Evolutionary conservation across 768 basidiomycete species (phyloP).

Genomic region (Trametes punicea): DNA sequence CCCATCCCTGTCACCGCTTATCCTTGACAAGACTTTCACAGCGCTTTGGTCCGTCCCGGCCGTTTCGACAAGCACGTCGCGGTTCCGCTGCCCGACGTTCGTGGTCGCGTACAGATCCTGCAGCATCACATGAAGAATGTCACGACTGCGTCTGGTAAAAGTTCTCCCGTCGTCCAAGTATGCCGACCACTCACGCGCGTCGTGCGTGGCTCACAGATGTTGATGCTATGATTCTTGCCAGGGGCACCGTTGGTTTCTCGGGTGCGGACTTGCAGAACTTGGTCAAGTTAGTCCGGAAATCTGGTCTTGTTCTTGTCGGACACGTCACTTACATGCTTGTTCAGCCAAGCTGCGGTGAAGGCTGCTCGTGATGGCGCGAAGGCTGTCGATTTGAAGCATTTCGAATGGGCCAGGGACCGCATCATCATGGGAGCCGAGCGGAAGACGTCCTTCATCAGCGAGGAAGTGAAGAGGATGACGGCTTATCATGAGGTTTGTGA

Average conservation of each 20-base stretch:
- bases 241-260: slow-evolving; percentile 94
- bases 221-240: slow-evolving; percentile 83
- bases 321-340: neutral
- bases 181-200: slow-evolving; percentile 8
- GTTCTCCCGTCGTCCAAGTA: neutral
- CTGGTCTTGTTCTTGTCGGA: neutral
- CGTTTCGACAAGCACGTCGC: slow-evolving; percentile 93
- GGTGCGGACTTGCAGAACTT: slow-evolving; percentile 97
- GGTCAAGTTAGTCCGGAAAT: slow-evolving; percentile 87
- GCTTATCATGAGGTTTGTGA: slow-evolving; percentile 88
- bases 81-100: slow-evolving; percentile 92
- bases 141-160: slow-evolving; percentile 52
- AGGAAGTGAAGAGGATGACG: slow-evolving; percentile 82
- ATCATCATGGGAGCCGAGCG: slow-evolving; percentile 97
- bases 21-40: slow-evolving; percentile 28
- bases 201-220: slow-evolving; percentile 47
- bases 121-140: slow-evolving; percentile 88
- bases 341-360: slow-evolving; percentile 87
- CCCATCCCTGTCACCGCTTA: neutral
- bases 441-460: slow-evolving; percentile 83
- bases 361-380: slow-evolving; percentile 81
- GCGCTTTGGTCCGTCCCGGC: slow-evolving; percentile 93
- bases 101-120: slow-evolving; percentile 90
- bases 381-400: slow-evolving; percentile 73
- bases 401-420: slow-evolving; percentile 99